Evolutionary conservation across 2,329 filamentous ascomycete species (phyloP).

Genomic region (Diaporthe velutina): DNA sequence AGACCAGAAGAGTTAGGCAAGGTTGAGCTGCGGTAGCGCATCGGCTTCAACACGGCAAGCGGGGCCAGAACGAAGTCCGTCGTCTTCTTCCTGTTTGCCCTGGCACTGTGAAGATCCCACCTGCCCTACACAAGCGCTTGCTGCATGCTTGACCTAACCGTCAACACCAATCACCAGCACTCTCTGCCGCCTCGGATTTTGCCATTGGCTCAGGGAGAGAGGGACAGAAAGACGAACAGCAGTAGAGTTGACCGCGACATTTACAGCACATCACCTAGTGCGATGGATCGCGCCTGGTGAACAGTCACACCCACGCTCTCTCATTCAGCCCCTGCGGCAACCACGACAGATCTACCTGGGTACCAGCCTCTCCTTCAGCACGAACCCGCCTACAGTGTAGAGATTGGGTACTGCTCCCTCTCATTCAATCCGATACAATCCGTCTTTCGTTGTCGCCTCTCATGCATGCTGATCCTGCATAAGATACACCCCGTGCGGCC

Average conservation of each 20-base stretch:
- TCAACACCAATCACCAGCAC: not conserved
- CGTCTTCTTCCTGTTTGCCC: not conserved
- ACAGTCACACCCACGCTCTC: not conserved
- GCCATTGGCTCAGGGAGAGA: not conserved
- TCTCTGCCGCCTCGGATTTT: constrained; percentile 13
- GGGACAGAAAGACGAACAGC: not conserved
- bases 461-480: not conserved
- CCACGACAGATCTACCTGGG: not conserved
- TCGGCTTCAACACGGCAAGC: not conserved
- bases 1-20: not conserved
- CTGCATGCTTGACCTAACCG: not conserved
- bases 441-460: not conserved
- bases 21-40: not conserved
- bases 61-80: not conserved
- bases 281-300: constrained; percentile 10
- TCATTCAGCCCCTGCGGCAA: not conserved
- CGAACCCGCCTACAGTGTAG: not conserved
- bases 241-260: not conserved
- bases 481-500: not conserved
- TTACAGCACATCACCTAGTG: not conserved
- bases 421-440: not conserved
- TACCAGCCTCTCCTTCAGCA: not conserved
- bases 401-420: not conserved
- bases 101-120: not conserved
- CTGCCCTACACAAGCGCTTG: not conserved